Evolutionary conservation across 805 yeast genomes (phyloP), one percentile per base, ranked within the genome.

Genomic region (Candida palmyrensis): DNA sequence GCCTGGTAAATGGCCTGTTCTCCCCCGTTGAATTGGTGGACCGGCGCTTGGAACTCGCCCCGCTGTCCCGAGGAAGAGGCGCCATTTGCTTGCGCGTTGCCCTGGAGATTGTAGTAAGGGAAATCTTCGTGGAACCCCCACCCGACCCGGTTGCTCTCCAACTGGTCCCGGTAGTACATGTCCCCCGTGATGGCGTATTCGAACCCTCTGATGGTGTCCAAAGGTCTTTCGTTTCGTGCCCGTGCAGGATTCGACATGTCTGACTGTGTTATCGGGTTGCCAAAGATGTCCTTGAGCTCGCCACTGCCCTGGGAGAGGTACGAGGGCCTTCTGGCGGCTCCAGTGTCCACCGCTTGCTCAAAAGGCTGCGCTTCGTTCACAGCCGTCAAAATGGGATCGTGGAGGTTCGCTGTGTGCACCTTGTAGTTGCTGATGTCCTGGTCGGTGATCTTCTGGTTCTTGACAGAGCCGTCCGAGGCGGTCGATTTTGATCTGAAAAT

Each of bases 281-380:
- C 99, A 57, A 89, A 90, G 27, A 86, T 78, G 56, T 92, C 99
- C 45, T 75, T 75, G 48, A 78, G 51, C 18, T 79, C 78, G 26
- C 66, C 68, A 29, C 73, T 66, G 18, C 73, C 77, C 25, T 77
- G 72, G 14, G 63, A 55, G 37, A 59, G 53, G 45, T 56, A 65
- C 37, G 64, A 55, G 16, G 64, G 71, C 56, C 65, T 58, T 57
- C 63, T 66, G 48, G 52, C 44, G 18, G 42, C 36, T 27, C 46
- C 43, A 24, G 31, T 32, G 32, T 49, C 53, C 30, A 59, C 62
- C 25, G 73, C 73, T 47, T 66, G 68, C 60, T 92, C 96, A 55
- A 86, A 92, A 6, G 98, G 98, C 66, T 92, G 97, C 6, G 82
- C 90, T 59, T 90, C 97, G 52, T 83, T 88, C 29, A 92, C 94